These are phyloP conservation scores for Coniferiporia sulphurascens DNA, from an alignment of 1,284 basidiomycete species.

Conservation along the genomic window DNA sequence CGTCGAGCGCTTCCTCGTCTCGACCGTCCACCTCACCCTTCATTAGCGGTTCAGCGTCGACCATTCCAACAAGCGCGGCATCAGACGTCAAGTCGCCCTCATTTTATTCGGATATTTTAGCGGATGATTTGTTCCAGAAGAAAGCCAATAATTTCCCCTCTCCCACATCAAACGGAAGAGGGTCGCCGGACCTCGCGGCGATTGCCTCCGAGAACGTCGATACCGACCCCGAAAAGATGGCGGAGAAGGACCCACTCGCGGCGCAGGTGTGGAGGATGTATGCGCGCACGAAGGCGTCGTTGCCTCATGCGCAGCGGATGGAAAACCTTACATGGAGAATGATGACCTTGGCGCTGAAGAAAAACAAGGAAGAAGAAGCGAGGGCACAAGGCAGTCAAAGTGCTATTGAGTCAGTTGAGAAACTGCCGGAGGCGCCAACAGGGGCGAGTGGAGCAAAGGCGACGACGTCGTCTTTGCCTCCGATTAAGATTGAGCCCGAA, in stretches of 20 bases:
- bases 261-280: slow-evolving; percentile 98
- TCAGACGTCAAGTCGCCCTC: slow-evolving; percentile 38
- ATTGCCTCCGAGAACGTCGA: slow-evolving; percentile 36
- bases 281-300: slow-evolving; percentile 77
- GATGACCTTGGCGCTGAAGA: slow-evolving; percentile 93
- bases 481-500: slow-evolving; percentile 26
- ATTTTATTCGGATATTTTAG: slow-evolving; percentile 61
- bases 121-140: slow-evolving; percentile 58
- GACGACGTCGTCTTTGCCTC: slow-evolving; percentile 21
- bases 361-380: slow-evolving; percentile 70
- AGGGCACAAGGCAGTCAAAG: not conserved
- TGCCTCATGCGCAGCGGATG: slow-evolving; percentile 93
- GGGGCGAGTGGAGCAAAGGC: slow-evolving; percentile 24
- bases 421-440: slow-evolving; percentile 3
- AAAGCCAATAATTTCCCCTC: slow-evolving; percentile 53
- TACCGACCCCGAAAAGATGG: slow-evolving; percentile 57
- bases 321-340: slow-evolving; percentile 97
- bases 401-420: not conserved
- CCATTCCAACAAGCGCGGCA: slow-evolving; percentile 18
- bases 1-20: slow-evolving; percentile 26
- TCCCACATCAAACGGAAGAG: slow-evolving; percentile 42
- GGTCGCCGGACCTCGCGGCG: slow-evolving; percentile 59
- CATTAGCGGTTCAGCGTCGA: slow-evolving; percentile 18
- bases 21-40: slow-evolving; percentile 19
- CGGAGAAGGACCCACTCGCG: slow-evolving; percentile 83